Conservation (phyloP, 2,329 filamentous ascomycete species). For the Aureobasidium sp. region DNA sequence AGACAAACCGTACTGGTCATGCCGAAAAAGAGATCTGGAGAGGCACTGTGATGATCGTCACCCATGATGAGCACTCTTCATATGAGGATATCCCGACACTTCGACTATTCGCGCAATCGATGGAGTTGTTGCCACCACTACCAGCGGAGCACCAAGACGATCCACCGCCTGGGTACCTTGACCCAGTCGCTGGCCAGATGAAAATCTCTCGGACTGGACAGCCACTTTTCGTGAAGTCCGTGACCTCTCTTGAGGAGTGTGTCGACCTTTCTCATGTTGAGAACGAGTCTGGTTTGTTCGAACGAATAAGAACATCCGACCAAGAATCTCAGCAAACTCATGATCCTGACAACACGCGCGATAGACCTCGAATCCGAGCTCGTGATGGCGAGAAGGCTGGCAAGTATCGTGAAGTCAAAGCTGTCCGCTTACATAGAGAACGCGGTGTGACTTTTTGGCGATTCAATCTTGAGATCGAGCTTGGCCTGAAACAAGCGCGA, state of each 20-base stretch:
- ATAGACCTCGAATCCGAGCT: slow-evolving; percentile 41
- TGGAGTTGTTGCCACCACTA: slow-evolving; percentile 72
- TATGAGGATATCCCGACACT: slow-evolving; percentile 73
- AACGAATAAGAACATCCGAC: slow-evolving; percentile 37
- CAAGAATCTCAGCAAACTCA: slow-evolving; percentile 25
- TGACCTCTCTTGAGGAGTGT: slow-evolving; percentile 75
- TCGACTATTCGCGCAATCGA: slow-evolving; percentile 78
- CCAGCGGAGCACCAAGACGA: slow-evolving; percentile 55
- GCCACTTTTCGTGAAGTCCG: slow-evolving; percentile 79
- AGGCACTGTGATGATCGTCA: slow-evolving; percentile 93
- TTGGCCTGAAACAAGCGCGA: slow-evolving; percentile 68
- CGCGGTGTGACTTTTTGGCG: slow-evolving; percentile 92
- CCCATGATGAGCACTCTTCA: slow-evolving; percentile 71
- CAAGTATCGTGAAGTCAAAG: slow-evolving; percentile 76
- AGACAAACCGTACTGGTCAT: slow-evolving; percentile 21
- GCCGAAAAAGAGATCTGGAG: slow-evolving; percentile 76
- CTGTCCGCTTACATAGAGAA: slow-evolving; percentile 75
- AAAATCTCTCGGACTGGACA: slow-evolving; percentile 80
- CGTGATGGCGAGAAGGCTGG: slow-evolving; percentile 74
- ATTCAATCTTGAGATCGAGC: slow-evolving; percentile 90
- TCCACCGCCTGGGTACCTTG: slow-evolving; percentile 73
- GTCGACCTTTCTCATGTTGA: slow-evolving; percentile 74
- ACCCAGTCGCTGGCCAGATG: slow-evolving; percentile 79
- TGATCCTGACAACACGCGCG: slow-evolving; percentile 26
- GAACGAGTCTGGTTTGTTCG: slow-evolving; percentile 75